phyloP scores from a whole-genome alignment of 257 asterid genomes.

The Euphrasia confusa region DNA sequence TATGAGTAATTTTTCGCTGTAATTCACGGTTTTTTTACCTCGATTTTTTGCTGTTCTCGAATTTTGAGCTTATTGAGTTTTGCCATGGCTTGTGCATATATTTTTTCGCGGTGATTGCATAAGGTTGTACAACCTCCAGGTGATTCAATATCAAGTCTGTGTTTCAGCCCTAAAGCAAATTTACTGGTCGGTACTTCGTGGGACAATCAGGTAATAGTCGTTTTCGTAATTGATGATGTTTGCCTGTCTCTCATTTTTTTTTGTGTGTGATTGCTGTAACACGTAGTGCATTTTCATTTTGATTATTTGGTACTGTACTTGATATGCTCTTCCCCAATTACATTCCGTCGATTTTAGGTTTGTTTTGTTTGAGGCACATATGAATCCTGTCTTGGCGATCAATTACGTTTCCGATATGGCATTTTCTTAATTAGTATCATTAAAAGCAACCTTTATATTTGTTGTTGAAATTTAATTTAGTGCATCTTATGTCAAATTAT shows the following conservation, averaged over 20 bases:
- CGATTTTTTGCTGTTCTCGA: background rate
- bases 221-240: background rate
- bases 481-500: constrained; percentile 1
- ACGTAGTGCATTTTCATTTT: background rate
- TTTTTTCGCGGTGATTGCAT: background rate
- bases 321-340: background rate
- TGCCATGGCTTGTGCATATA: background rate
- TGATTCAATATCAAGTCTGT: constrained; percentile 74
- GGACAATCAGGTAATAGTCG: constrained; percentile 73
- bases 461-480: constrained; percentile 13
- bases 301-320: background rate
- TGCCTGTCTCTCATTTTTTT: background rate
- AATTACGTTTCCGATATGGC: background rate
- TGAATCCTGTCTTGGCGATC: background rate
- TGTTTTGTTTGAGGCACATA: background rate
- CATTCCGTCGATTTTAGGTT: background rate
- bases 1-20: background rate
- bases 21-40: background rate
- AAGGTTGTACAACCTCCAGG: constrained; percentile 69
- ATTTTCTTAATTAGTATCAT: background rate
- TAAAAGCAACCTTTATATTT: background rate
- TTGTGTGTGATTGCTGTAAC: background rate
- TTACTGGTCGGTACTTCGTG: constrained; percentile 71
- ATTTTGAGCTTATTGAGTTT: background rate
- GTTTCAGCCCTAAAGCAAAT: constrained; percentile 81